Evolutionary conservation across 306 rosid genomes (phyloP), one percentile per base, ranked within the genome.

Genomic region (Malus asiatica): DNA sequence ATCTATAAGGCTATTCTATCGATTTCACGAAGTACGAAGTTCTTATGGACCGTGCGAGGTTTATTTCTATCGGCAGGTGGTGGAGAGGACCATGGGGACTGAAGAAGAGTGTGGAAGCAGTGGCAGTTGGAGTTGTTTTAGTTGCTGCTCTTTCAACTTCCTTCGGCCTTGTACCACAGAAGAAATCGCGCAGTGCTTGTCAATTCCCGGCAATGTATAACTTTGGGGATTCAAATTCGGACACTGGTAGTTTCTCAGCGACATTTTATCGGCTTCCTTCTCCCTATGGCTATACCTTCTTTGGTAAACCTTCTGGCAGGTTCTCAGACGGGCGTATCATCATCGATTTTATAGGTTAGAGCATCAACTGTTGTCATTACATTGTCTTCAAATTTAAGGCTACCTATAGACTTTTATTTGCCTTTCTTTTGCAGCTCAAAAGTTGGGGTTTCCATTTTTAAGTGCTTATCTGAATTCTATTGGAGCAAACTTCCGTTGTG

Each of bases 171-270:
- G 70, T 23, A 61, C 65, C 45, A 29, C 71, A 23, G 12, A 35
- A 70, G 57, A 48, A 66, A 32, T 61, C 66, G 38, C 25, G 4
- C 4, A 27, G 40, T 35, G 53, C 64, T 68, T 68, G 76, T 51
- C 76, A 71, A 25, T 23, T 80, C 46, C 84, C 80, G 4, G 80
- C 84, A 11, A 80, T 80, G 52, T 76, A 38, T 46, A 80, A 76
- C 73, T 75, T 75, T 18, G 83, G 83, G 5, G 84, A 80, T 64
- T 80, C 84, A 40, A 80, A 80, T 59, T 80, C 84, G 8, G 84
- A 80, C 63, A 76, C 80, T 0, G 80, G 76, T 29, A 71, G 72
- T 29, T 12, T 33, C 27, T 80, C 83, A 40, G 79, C 79, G 11
- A 42, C 78, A 8, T 74, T 79, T 74, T 5, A 8, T 44, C 14